Evolutionary conservation across 495 filamentous ascomycete genomes (phyloP).

Genomic region (Glonium stellatum): DNA sequence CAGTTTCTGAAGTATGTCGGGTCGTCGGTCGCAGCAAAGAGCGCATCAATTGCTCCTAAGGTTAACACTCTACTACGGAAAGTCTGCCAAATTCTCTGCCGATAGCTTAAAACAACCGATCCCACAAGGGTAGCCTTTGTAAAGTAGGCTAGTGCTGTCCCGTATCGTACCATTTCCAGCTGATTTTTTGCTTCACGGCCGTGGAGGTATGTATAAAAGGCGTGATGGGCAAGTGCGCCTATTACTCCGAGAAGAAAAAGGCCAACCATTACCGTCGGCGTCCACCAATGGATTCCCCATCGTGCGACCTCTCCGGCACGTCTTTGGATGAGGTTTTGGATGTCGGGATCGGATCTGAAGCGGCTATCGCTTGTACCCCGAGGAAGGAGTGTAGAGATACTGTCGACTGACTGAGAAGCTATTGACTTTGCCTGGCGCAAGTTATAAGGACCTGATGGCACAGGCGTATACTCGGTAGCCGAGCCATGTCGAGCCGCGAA

Average conservation of each 20-base stretch:
- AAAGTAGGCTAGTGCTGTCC: conserved; percentile 37
- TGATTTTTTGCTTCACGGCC: conserved; percentile 28
- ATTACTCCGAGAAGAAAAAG: conserved; percentile 33
- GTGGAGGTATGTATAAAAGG: conserved; percentile 33
- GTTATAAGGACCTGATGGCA: no score
- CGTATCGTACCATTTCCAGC: conserved; percentile 31
- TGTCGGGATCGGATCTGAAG: conserved; percentile 17
- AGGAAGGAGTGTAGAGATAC: no score
- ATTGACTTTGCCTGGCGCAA: no score
- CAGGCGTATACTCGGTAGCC: no score
- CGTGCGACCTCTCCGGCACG: conserved; percentile 8
- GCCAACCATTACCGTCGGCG: conserved; percentile 32
- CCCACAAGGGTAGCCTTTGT: conserved; percentile 37
- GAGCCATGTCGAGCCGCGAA: no score
- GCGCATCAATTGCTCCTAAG: conserved; percentile 33
- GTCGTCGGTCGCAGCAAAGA: conserved; percentile 37
- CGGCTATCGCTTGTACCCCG: background rate
- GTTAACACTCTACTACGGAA: conserved; percentile 32
- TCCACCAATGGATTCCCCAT: conserved; percentile 39
- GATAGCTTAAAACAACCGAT: conserved; percentile 32
- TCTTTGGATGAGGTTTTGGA: conserved; percentile 14
- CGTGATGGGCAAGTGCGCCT: conserved; percentile 35
- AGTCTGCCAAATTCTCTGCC: conserved; percentile 39
- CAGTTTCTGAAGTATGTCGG: conserved; percentile 32
- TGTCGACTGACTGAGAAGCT: no score